These are phyloP conservation scores for Solanum appendiculatum DNA, from an alignment of 257 asterid species.

Conservation along the genomic window DNA sequence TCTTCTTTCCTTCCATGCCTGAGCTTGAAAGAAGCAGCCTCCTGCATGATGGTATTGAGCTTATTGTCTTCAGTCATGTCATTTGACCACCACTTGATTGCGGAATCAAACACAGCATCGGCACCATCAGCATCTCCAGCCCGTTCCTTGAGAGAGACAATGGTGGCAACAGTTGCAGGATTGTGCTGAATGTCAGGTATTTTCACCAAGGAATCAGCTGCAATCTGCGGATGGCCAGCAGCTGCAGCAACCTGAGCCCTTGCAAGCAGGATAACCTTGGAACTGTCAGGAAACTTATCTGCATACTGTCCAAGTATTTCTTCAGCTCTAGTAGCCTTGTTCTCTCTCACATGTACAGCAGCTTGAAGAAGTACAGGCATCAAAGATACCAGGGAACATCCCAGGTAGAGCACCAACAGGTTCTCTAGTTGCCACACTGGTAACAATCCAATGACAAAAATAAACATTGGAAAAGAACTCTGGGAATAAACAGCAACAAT, in stretches of 20 bases:
- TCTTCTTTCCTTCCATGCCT: constrained; percentile 77
- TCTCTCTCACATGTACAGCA: constrained; percentile 83
- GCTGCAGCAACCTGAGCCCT: constrained; percentile 92
- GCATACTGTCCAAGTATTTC: constrained; percentile 61
- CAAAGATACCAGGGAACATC: constrained; percentile 60
- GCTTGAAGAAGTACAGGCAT: constrained; percentile 84
- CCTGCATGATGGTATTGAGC: constrained; percentile 60
- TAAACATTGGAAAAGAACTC: neutral
- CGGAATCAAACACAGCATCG: constrained; percentile 59
- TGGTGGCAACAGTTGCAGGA: constrained; percentile 83
- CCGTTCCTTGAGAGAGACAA: constrained; percentile 77
- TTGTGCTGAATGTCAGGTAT: constrained; percentile 72
- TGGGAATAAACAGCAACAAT: neutral
- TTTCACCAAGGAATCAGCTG: constrained; percentile 81
- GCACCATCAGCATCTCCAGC: constrained; percentile 87
- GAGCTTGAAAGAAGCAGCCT: constrained; percentile 88
- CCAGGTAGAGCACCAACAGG: constrained; percentile 68
- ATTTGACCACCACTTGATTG: constrained; percentile 71
- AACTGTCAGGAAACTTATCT: constrained; percentile 61
- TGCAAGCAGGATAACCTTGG: constrained; percentile 40
- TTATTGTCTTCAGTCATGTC: too few relatives aligned
- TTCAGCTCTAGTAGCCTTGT: constrained; percentile 91
- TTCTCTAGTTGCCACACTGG: constrained; percentile 97
- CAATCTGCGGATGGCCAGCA: constrained; percentile 85
- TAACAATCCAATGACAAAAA: neutral